These are phyloP conservation scores for Bryum argenteum DNA, from an alignment of 225 moss, liverwort and hornwort genomes.

Conservation along the genomic window DNA sequence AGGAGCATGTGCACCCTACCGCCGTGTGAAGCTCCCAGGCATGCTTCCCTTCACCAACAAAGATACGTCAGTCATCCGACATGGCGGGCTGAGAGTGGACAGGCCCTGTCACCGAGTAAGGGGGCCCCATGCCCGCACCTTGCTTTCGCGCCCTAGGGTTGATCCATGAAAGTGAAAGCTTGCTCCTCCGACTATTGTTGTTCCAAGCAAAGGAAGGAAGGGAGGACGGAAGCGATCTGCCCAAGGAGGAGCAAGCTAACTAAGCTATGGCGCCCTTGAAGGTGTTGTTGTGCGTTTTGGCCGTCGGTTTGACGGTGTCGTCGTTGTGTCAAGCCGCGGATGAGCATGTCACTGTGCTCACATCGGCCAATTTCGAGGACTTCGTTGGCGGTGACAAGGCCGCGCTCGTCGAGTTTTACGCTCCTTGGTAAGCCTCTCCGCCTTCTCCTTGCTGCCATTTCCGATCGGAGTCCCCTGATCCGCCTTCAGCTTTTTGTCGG, in stretches of 20 bases:
- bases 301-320: conserved; percentile 33
- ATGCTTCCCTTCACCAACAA: background rate
- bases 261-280: conserved; percentile 60
- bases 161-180: no score
- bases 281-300: conserved; percentile 28
- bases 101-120: background rate
- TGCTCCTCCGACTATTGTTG: no score
- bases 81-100: conserved; percentile 39
- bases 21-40: conserved; percentile 19
- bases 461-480: conserved; percentile 1
- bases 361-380: conserved; percentile 72
- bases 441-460: background rate
- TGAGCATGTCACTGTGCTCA: conserved; percentile 75
- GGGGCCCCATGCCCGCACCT: background rate
- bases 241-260: background rate
- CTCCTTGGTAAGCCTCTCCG: conserved; percentile 77
- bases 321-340: conserved; percentile 47
- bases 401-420: conserved; percentile 95
- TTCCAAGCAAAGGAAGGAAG: no score
- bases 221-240: no score
- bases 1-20: no score
- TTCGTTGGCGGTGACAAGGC: conserved; percentile 75
- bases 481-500: conserved; percentile 24
- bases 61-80: conserved; percentile 39
- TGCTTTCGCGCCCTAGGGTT: conserved; percentile 32